Evolutionary conservation across 306 rosid species (phyloP).

Genomic region (Cucumis hystrix): DNA sequence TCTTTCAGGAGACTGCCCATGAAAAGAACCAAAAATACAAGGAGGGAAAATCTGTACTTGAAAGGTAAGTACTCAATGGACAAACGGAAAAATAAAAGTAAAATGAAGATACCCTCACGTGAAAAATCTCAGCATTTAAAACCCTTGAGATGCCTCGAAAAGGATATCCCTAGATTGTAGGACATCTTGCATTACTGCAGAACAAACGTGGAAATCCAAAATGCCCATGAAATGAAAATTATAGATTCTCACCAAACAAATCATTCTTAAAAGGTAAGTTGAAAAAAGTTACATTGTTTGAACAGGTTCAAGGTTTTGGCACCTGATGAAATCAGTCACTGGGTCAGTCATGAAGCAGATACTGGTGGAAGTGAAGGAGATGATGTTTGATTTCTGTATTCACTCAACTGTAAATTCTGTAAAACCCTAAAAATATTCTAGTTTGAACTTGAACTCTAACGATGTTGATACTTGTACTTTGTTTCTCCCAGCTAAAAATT

Average conservation of each 20-base stretch:
- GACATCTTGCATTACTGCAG: too few species aligned
- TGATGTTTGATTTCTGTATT: slow-evolving; percentile 32
- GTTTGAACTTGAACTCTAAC: neutral
- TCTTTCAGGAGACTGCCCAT: slow-evolving; percentile 39
- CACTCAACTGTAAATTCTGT: slow-evolving; percentile 38
- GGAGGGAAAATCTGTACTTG: slow-evolving; percentile 56
- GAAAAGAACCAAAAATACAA: slow-evolving; percentile 49
- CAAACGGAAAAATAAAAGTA: neutral
- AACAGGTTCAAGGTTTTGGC: slow-evolving; percentile 54
- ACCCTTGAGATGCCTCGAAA: too few species aligned
- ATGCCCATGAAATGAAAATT: too few species aligned
- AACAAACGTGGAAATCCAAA: too few species aligned
- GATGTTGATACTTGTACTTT: neutral
- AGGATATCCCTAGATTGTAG: too few species aligned
- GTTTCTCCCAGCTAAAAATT: neutral
- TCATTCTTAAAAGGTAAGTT: neutral
- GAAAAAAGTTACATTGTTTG: slow-evolving; percentile 15
- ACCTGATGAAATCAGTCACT: slow-evolving; percentile 61
- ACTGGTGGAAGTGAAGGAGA: slow-evolving; percentile 75
- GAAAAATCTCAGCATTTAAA: too few species aligned
- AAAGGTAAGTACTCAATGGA: slow-evolving; percentile 34
- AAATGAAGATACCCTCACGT: too few species aligned
- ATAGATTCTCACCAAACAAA: too few species aligned
- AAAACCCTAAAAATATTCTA: neutral
- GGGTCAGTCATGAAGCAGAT: slow-evolving; percentile 28